phyloP scores from a whole-genome alignment of 495 filamentous ascomycete species.

The Penicilliopsis zonata region DNA sequence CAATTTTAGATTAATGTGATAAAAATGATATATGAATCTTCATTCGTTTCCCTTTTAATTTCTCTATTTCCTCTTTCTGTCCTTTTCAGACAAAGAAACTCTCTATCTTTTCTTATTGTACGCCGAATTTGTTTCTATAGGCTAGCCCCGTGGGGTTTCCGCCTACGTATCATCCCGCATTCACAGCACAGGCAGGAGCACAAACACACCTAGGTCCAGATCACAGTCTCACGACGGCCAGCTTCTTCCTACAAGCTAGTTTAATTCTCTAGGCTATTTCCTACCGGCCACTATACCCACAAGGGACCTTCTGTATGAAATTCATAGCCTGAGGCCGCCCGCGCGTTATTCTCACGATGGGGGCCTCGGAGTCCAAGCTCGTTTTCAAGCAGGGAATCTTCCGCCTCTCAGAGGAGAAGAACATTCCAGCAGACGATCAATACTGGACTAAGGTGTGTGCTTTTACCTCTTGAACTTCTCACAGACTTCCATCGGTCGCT shows the following conservation, averaged over 20 bases:
- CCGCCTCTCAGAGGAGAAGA: slow-evolving; percentile 77
- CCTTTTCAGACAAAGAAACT: no score
- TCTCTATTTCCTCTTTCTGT: no score
- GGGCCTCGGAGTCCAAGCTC: slow-evolving; percentile 97
- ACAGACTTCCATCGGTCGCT: slow-evolving; percentile 5
- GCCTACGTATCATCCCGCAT: not conserved
- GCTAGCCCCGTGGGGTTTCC: not conserved
- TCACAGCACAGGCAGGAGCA: not conserved
- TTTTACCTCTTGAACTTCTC: not conserved
- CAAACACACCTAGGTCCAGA: not conserved
- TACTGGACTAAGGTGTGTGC: slow-evolving; percentile 78
- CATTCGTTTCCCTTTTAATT: no score
- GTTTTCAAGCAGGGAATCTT: slow-evolving; percentile 99
- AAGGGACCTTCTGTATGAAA: slow-evolving; percentile 16
- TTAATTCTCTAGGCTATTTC: no score
- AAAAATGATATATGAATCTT: no score
- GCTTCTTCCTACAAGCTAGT: no score
- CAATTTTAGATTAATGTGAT: no score
- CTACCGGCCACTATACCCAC: not conserved
- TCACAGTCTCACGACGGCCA: no score
- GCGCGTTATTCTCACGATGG: slow-evolving; percentile 74
- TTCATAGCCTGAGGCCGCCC: slow-evolving; percentile 6
- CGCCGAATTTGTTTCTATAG: no score
- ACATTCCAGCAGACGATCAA: slow-evolving; percentile 77
- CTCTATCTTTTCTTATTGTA: no score